phyloP scores from a whole-genome alignment of 2,329 filamentous ascomycete species.

The Tolypocladium guangdongense region DNA sequence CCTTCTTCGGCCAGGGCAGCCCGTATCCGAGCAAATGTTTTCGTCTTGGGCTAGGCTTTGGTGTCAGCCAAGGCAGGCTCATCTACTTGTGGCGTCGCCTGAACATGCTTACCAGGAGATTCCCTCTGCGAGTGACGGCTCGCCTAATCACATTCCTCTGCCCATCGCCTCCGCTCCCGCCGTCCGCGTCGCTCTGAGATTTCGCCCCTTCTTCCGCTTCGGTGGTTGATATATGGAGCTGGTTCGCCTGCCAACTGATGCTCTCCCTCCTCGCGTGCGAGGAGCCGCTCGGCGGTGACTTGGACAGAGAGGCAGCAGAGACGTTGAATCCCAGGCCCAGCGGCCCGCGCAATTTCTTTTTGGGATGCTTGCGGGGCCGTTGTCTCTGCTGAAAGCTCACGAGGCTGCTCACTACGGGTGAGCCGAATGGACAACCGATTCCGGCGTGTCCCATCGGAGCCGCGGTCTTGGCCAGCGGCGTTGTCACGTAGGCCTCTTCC shows the following conservation, averaged over 20 bases:
- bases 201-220: conserved; percentile 54
- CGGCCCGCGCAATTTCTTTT: conserved; percentile 40
- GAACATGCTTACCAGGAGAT: conserved; percentile 55
- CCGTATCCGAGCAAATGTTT: conserved; percentile 86
- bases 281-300: conserved; percentile 56
- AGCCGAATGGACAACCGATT: conserved; percentile 50
- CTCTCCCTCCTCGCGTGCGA: conserved; percentile 65
- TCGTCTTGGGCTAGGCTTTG: conserved; percentile 70
- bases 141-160: conserved; percentile 71
- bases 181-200: conserved; percentile 52
- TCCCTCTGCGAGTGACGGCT: conserved; percentile 76
- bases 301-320: conserved; percentile 40
- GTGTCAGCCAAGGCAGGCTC: neutral
- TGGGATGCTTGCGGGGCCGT: conserved; percentile 57
- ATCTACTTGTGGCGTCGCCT: neutral
- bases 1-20: conserved; percentile 83
- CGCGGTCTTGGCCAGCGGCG: conserved; percentile 61
- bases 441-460: conserved; percentile 35
- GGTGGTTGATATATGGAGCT: conserved; percentile 70
- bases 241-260: conserved; percentile 81
- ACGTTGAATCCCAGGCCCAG: conserved; percentile 41
- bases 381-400: conserved; percentile 75
- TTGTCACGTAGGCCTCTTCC: conserved; percentile 72
- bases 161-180: conserved; percentile 35
- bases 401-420: conserved; percentile 63